A percentile compares a stretch with the other conserved stretches of the same genome.
Conservation (phyloP, 129 eudicot species). For the Escallonia herrerae region DNA sequence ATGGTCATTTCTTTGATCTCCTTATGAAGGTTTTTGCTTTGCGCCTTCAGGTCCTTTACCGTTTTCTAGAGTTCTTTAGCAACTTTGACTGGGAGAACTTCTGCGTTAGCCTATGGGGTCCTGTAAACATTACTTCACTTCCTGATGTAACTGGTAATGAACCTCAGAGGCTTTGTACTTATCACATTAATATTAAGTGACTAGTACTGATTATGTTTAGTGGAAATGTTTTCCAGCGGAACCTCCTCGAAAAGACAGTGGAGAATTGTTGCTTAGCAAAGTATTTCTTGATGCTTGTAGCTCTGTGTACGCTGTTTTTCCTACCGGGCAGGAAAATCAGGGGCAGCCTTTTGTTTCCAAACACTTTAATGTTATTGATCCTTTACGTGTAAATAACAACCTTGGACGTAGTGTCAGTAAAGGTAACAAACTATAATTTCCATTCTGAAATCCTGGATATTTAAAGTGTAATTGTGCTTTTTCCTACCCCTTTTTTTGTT, state of each 20-base stretch:
- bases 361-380: constrained; percentile 87
- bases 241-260: constrained; percentile 88
- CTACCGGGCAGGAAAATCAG: constrained; percentile 74
- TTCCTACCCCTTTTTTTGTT: neutral
- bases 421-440: constrained; percentile 36
- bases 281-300: constrained; percentile 85
- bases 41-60: constrained; percentile 68
- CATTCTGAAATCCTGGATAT: neutral
- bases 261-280: constrained; percentile 77
- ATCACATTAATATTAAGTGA: neutral
- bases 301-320: constrained; percentile 75
- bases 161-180: neutral
- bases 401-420: constrained; percentile 98
- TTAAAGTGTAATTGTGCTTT: neutral
- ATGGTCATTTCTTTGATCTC: neutral
- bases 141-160: constrained; percentile 83
- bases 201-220: constrained; percentile 2
- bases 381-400: constrained; percentile 83
- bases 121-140: constrained; percentile 79
- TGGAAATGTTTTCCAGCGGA: constrained; percentile 48
- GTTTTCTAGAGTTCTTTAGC: constrained; percentile 96
- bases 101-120: constrained; percentile 98
- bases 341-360: constrained; percentile 79
- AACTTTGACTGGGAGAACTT: constrained; percentile 93
- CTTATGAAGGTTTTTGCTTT: constrained; percentile 9